Evolutionary conservation across 345 rosid species (phyloP), one percentile per base, ranked within the genome.

Genomic region (Turnera subulata): DNA sequence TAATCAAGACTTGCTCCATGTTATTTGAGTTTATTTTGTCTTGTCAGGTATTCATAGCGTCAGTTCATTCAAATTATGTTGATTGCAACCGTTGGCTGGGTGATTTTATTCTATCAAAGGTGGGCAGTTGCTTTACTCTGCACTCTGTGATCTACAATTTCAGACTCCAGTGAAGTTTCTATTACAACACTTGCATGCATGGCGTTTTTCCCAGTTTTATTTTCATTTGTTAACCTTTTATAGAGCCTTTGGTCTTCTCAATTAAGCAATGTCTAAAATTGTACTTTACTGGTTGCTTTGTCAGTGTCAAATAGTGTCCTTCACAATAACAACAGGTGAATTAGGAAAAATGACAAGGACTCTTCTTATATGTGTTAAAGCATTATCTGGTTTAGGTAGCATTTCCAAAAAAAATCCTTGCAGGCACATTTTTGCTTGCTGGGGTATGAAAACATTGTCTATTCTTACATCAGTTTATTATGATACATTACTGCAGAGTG

Each of bases 61-160:
- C 99, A 52, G 77, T 89, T 67, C 99, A 92, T 79, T 77, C 99
- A 55, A 89, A 86, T 70, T 86, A 84, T 60, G 97, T 92, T 42
- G 97, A 92, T 74, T 92, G 96, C 75, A 92, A 79, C 71, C 76
- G 96, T 55, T 89, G 99, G 99, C 88, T 89, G 70, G 97, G 97
- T 53, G 97, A 92, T 73, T 89, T 82, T 73, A 71, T 92, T 11
- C 77, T 92, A 19, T 92, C 99, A 55, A 92, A 92, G 99, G 97
- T 86, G 45, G 74, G 35, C 52, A 60, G 35, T 44, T 46, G 15
- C 26, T 52, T 45, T n/a, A 20, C 17, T 9, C n/a, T 45, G 17
- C 6, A 23, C 26, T 29, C 29, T 50, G 18, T 56, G 22, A 17
- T 33, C n/a, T 55, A 48, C 44, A 54, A 42, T 22, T 37, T n/a